Evolutionary conservation across 305 asterid genomes (phyloP), one percentile per base, ranked within the genome.

Genomic region (Ajuga reptans): DNA sequence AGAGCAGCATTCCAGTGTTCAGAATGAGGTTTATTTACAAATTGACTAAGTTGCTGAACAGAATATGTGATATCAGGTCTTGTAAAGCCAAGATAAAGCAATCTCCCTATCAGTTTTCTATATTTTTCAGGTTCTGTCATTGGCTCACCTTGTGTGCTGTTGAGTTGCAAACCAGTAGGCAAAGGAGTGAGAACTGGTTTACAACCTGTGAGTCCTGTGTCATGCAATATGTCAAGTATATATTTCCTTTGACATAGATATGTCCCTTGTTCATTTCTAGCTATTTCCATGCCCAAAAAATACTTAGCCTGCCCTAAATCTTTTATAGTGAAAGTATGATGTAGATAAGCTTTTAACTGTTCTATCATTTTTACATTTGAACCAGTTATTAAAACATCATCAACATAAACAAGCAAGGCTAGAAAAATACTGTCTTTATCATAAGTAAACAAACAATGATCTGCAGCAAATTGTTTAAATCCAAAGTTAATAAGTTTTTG

Each of bases 351-450:
- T 3, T 52, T 52, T 0, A 21, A 8, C 0, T 6, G 34, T 6
- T 0, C 1, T 0, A 52, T 52, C 0, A 16, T 2, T 0, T 2
- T 0, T 0, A 1, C 34, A 9, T 1, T 3, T 0, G 15, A 6
- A 0, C 58, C n/a, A 0, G 58, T 21, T 0, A 52, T 8, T 0
- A 52, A 34, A 1, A 21, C 12, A 21, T 52, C 58, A 21, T 52
- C 58, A 0, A 52, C 58, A 21, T 52, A 52, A 0, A 21, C 33
- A 5, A 52, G 4, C 0, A 50, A 3, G 7, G 11, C 17, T 5
- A 50, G 0, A 50, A 50, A 50, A 2, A 0, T 0, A 0, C 0
- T 0, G 0, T n/a, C 11, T 0, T 11, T 0, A 0, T 29, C 27
- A 0, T 50, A 15, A 0, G 3, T 0, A 9, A 14, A 50, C 0